A percentile compares a stretch with the other conserved stretches of the same genome.
Conservation (phyloP, 306 rosid species). For the Begonia fuchsioides region DNA sequence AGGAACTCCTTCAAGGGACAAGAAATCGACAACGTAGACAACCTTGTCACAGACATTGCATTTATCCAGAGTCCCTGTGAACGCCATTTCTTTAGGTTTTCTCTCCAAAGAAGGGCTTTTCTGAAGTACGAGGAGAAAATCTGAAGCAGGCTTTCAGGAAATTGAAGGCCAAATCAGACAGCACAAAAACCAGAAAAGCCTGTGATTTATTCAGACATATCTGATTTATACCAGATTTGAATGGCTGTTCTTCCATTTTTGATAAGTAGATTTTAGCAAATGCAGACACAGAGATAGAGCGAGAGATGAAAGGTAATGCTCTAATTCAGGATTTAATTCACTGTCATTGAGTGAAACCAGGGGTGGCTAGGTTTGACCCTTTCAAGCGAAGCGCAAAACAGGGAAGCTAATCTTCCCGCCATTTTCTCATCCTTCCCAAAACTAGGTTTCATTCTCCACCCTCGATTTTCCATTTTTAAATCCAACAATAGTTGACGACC, state of each 20-base stretch:
- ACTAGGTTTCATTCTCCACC: no score
- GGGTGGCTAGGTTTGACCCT: slow-evolving; percentile 31
- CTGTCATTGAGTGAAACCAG: slow-evolving; percentile 31
- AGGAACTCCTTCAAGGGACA: slow-evolving; percentile 76
- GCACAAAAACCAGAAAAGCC: slow-evolving; percentile 22
- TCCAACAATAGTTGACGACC: no score
- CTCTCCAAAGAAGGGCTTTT: background rate
- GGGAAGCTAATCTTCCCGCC: no score
- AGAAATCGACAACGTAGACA: slow-evolving; percentile 77
- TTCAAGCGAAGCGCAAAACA: slow-evolving; percentile 12
- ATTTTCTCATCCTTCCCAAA: no score
- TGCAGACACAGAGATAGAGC: slow-evolving; percentile 10
- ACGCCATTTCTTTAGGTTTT: slow-evolving; percentile 39
- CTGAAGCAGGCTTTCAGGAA: slow-evolving; percentile 33
- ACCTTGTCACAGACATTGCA: slow-evolving; percentile 92
- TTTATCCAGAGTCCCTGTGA: slow-evolving; percentile 95
- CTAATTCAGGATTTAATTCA: slow-evolving; percentile 25
- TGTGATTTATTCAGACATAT: slow-evolving; percentile 20
- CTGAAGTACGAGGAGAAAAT: background rate
- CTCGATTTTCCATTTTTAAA: no score
- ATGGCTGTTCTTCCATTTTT: slow-evolving; percentile 4
- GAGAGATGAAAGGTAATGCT: slow-evolving; percentile 16
- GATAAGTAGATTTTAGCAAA: slow-evolving; percentile 3
- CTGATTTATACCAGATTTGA: slow-evolving; percentile 29
- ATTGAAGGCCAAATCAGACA: slow-evolving; percentile 9